phyloP scores from a whole-genome alignment of 2,329 filamentous ascomycete genomes.

The Colletotrichum tropicale region DNA sequence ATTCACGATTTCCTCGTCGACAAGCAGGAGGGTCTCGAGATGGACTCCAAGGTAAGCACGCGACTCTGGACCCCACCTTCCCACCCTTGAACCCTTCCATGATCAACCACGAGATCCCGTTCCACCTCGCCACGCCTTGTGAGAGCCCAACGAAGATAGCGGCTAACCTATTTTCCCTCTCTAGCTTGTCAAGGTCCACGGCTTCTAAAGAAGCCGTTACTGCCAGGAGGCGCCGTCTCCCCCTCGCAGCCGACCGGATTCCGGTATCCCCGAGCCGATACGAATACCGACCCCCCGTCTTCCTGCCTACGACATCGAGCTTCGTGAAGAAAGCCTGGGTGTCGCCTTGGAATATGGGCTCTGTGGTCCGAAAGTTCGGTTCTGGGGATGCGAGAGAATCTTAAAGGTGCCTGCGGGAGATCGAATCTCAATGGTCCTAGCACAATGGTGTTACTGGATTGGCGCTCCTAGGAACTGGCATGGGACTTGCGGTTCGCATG shows the following conservation, averaged over 20 bases:
- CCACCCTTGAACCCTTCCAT: background rate
- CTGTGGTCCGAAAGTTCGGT: background rate
- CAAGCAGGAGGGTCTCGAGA: constrained; percentile 84
- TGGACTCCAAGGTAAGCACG: constrained; percentile 70
- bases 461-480: constrained; percentile 1
- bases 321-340: background rate
- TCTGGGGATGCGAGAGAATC: constrained; percentile 1
- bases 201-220: constrained; percentile 56
- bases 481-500: constrained; percentile 4
- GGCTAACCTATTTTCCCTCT: background rate
- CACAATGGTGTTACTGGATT: background rate
- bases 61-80: background rate
- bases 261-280: background rate
- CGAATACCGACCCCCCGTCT: background rate
- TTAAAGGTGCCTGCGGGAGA: constrained; percentile 15
- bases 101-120: background rate
- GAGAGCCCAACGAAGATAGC: background rate
- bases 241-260: constrained; percentile 19
- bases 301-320: background rate
- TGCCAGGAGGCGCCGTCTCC: constrained; percentile 36
- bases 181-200: constrained; percentile 53
- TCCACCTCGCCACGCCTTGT: background rate
- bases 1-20: constrained; percentile 89
- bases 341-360: background rate
- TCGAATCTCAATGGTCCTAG: background rate